Percentiles rank a stretch among this genome's conserved stretches.
phyloP scores from a whole-genome alignment of 2,329 filamentous ascomycete species.

The Epichloe gansuensis region DNA sequence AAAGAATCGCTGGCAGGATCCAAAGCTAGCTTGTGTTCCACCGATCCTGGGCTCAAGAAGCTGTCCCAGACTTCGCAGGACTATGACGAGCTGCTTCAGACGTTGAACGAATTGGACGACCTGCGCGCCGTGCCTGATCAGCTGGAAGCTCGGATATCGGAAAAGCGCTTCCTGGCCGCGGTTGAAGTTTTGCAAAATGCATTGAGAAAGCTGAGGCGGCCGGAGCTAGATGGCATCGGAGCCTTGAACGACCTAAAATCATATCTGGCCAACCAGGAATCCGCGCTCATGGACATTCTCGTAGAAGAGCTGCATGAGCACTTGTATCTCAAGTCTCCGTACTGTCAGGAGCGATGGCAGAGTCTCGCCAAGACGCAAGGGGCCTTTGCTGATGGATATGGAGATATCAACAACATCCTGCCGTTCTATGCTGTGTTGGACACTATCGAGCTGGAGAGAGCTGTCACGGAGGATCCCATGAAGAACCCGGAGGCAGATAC shows the following conservation, averaged over 20 bases:
- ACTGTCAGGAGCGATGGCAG: conserved; percentile 95
- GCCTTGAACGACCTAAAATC: conserved; percentile 73
- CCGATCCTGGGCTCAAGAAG: conserved; percentile 83
- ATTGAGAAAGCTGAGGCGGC: conserved; percentile 67
- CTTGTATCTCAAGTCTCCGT: conserved; percentile 92
- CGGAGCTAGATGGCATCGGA: conserved; percentile 83
- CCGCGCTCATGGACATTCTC: conserved; percentile 79
- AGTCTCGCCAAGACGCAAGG: conserved; percentile 57
- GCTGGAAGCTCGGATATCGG: conserved; percentile 85
- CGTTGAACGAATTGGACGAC: conserved; percentile 74
- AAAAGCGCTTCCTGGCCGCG: conserved; percentile 86
- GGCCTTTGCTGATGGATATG: conserved; percentile 34
- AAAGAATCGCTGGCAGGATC: conserved; percentile 73
- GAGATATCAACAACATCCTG: conserved; percentile 30
- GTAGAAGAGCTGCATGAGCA: conserved; percentile 97
- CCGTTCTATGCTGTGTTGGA: conserved; percentile 50
- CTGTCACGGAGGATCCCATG: conserved; percentile 71
- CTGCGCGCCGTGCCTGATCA: conserved; percentile 82
- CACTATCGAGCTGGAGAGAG: conserved; percentile 43
- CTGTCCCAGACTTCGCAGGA: conserved; percentile 76
- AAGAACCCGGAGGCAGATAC: conserved; percentile 93
- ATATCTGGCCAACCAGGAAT: conserved; percentile 89
- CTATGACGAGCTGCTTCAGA: conserved; percentile 80
- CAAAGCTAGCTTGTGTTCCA: conserved; percentile 68
- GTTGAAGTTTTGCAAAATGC: conserved; percentile 87